Evolutionary conservation across 352 stramenopile species (phyloP).

Genomic region (Phytophthora macrochlamydospora): DNA sequence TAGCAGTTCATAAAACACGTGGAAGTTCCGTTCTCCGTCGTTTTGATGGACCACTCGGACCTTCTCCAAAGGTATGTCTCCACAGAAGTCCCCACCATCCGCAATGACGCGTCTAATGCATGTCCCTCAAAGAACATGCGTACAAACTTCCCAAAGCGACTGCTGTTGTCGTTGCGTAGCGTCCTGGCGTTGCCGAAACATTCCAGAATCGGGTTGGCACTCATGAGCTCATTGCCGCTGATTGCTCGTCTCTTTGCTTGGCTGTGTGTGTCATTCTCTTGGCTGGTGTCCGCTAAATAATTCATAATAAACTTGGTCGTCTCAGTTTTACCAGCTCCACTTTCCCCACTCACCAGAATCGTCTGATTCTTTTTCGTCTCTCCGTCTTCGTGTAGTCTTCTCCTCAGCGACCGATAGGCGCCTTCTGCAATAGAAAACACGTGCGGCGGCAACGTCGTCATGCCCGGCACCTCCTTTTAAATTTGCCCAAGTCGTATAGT

Average conservation of each 20-base stretch:
- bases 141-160: constrained; percentile 89
- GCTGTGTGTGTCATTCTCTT: constrained; percentile 8
- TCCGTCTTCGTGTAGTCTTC: constrained; percentile 42
- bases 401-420: constrained; percentile 65
- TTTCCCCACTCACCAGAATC: constrained; percentile 96
- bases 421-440: constrained; percentile 83
- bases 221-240: constrained; percentile 69
- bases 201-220: constrained; percentile 86
- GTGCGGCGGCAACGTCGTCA: constrained; percentile 59
- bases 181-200: constrained; percentile 86
- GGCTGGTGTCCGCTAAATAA: constrained; percentile 51
- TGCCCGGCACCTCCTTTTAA: constrained; percentile 36
- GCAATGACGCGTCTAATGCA: constrained; percentile 34
- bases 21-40: constrained; percentile 79
- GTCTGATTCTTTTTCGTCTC: constrained; percentile 88
- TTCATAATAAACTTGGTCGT: constrained; percentile 94
- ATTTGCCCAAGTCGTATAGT: constrained; percentile 65
- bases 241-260: constrained; percentile 33
- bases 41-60: constrained; percentile 85
- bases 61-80: constrained; percentile 95
- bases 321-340: constrained; percentile 95
- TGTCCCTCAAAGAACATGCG: constrained; percentile 80
- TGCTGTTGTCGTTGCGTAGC: constrained; percentile 84
- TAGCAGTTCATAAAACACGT: constrained; percentile 85
- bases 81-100: constrained; percentile 72